Conservation (phyloP, 108 stramenopile species). For the Stephanodiscus triporus region DNA sequence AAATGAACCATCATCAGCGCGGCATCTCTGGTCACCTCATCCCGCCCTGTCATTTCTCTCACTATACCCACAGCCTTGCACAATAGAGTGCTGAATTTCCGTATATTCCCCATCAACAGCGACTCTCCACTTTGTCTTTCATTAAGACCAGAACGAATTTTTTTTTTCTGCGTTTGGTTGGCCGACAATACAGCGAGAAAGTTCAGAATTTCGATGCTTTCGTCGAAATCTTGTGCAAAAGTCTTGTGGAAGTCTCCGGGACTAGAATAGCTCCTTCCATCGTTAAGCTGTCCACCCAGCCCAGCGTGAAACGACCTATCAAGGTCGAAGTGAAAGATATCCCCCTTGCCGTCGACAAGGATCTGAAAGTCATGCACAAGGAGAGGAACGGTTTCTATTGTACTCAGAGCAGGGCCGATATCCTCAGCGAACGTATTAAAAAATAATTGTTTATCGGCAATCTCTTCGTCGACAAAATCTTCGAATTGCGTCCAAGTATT, state of each 20-base stretch:
- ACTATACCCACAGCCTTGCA: background rate
- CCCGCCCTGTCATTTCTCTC: background rate
- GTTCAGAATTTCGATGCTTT: background rate
- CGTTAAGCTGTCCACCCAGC: background rate
- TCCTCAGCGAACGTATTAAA: background rate
- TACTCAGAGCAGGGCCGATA: background rate
- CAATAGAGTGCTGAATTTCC: background rate
- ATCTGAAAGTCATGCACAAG: conserved; percentile 3
- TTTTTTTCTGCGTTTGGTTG: background rate
- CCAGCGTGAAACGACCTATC: background rate
- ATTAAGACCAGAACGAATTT: background rate
- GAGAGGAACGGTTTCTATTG: background rate
- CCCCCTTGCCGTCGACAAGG: background rate
- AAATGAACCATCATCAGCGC: background rate
- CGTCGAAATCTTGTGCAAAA: background rate
- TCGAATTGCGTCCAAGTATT: background rate
- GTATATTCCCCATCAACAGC: background rate
- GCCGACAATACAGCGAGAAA: background rate
- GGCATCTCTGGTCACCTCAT: background rate
- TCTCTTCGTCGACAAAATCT: background rate
- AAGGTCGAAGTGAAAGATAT: background rate
- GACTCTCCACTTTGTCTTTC: background rate
- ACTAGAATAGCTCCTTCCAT: background rate
- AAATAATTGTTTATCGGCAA: background rate
- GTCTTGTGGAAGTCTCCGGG: background rate